These are phyloP conservation scores for Endoconidiophora laricicola DNA, from an alignment of 2,329 filamentous ascomycete genomes.

Conservation along the genomic window DNA sequence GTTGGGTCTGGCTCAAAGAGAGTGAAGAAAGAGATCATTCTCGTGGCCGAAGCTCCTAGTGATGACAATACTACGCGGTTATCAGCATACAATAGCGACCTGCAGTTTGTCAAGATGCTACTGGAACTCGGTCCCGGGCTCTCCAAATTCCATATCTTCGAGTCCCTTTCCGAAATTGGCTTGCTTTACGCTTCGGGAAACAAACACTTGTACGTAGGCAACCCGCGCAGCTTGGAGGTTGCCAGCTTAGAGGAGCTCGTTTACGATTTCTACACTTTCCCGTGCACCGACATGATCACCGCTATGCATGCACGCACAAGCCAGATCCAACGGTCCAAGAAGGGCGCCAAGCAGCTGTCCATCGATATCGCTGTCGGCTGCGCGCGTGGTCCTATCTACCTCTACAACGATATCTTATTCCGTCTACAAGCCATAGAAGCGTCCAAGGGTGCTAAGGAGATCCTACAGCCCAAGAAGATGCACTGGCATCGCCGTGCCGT, in stretches of 20 bases:
- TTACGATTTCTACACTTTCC: slow-evolving; percentile 34
- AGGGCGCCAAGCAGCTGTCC: slow-evolving; percentile 7
- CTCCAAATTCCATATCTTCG: slow-evolving; percentile 9
- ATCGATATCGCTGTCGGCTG: slow-evolving; percentile 70
- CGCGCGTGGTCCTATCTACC: slow-evolving; percentile 55
- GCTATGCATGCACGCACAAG: slow-evolving; percentile 44
- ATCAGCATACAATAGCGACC: slow-evolving; percentile 7
- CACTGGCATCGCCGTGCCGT: slow-evolving; percentile 89
- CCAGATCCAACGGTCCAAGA: slow-evolving; percentile 16
- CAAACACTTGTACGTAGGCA: slow-evolving; percentile 23
- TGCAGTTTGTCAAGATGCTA: slow-evolving; percentile 10
- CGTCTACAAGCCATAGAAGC: slow-evolving; percentile 33
- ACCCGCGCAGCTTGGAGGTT: slow-evolving; percentile 15
- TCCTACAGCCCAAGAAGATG: slow-evolving; percentile 45
- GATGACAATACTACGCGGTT: slow-evolving; percentile 5
- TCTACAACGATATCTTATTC: slow-evolving; percentile 61
- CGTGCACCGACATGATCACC: slow-evolving; percentile 46
- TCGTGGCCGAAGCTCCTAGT: slow-evolving; percentile 25
- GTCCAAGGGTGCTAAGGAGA: slow-evolving; percentile 26
- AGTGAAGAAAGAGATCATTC: slow-evolving; percentile 26
- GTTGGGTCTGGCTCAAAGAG: slow-evolving; percentile 17
- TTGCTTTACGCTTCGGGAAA: slow-evolving; percentile 17
- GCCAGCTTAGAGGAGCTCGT: slow-evolving; percentile 17
- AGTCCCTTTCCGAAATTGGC: slow-evolving; percentile 2
- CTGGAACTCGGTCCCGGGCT: slow-evolving; percentile 4